These are phyloP conservation scores for Lepiota subincarnata DNA, from an alignment of 768 basidiomycete genomes.

Conservation along the genomic window DNA sequence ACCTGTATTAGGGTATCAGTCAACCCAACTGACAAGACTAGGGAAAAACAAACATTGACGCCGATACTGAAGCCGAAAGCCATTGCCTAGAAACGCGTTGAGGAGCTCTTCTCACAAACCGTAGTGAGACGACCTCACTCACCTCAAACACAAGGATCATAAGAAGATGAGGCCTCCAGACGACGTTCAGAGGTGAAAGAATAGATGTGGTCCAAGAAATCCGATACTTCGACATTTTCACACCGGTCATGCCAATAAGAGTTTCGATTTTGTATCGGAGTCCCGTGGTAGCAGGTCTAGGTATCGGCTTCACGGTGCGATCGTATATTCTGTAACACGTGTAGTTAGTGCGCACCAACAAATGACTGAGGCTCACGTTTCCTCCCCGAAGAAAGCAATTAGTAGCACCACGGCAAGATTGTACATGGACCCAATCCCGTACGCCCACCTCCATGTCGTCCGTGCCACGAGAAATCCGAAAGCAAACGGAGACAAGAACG, in stretches of 20 bases:
- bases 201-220: background rate
- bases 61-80: constrained; percentile 31
- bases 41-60: constrained; percentile 25
- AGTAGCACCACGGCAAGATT: constrained; percentile 48
- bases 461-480: constrained; percentile 67
- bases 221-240: constrained; percentile 34
- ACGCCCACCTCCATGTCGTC: constrained; percentile 61
- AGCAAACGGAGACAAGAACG: constrained; percentile 59
- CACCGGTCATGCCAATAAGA: constrained; percentile 49
- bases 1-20: constrained; percentile 34
- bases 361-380: constrained; percentile 44
- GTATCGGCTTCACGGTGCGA: constrained; percentile 42
- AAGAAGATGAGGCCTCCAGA: constrained; percentile 49
- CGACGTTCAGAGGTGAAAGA: constrained; percentile 41
- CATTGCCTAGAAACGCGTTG: constrained; percentile 41
- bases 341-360: constrained; percentile 40
- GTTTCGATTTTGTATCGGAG: constrained; percentile 48
- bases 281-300: constrained; percentile 29
- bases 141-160: constrained; percentile 45
- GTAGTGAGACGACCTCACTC: constrained; percentile 50
- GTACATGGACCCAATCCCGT: constrained; percentile 65
- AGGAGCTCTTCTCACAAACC: constrained; percentile 35
- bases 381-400: constrained; percentile 59
- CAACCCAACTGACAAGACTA: background rate
- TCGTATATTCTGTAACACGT: constrained; percentile 44